These are phyloP conservation scores for Diutina pseudorugosa DNA, from an alignment of 1,139 yeast genomes.

Conservation along the genomic window DNA sequence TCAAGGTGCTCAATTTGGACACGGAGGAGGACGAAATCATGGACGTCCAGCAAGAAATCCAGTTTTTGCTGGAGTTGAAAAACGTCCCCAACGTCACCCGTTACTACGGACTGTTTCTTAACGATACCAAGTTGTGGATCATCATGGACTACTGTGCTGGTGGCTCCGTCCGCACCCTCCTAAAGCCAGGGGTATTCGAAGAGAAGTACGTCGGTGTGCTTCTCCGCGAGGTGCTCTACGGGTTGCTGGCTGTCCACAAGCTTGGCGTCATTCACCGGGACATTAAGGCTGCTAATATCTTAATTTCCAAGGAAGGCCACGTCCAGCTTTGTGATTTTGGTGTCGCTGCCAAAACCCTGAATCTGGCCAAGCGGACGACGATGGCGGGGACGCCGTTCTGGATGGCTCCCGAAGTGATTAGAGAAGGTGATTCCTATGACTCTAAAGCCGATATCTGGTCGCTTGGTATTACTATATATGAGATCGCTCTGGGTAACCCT, in stretches of 20 bases:
- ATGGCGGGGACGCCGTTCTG: conserved; percentile 99
- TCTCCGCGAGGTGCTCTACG: conserved; percentile 67
- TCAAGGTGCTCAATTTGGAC: conserved; percentile 84
- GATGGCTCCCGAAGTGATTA: conserved; percentile 99
- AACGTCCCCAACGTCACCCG: conserved; percentile 85
- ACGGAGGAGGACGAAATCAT: conserved; percentile 89
- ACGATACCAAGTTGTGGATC: conserved; percentile 90
- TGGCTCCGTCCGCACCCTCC: conserved; percentile 79
- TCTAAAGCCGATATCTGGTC: conserved; percentile 91
- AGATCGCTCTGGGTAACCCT: conserved; percentile 94
- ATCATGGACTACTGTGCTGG: conserved; percentile 98
- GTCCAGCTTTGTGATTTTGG: conserved; percentile 96
- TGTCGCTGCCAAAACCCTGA: conserved; percentile 89
- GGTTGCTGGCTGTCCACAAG: conserved; percentile 71
- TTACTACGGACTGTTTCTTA: conserved; percentile 78
- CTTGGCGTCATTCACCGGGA: conserved; percentile 93
- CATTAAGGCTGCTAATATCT: conserved; percentile 88
- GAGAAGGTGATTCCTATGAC: conserved; percentile 82
- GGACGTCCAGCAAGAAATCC: conserved; percentile 91
- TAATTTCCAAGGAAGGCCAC: conserved; percentile 79
- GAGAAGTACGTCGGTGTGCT: conserved; percentile 76
- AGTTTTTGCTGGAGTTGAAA: conserved; percentile 70
- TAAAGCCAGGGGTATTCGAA: conserved; percentile 81
- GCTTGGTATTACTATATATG: conserved; percentile 85
- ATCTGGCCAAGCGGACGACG: conserved; percentile 72